Evolutionary conservation across 306 rosid genomes (phyloP), one percentile per base, ranked within the genome.

Genomic region (Leucaena leucocephala): DNA sequence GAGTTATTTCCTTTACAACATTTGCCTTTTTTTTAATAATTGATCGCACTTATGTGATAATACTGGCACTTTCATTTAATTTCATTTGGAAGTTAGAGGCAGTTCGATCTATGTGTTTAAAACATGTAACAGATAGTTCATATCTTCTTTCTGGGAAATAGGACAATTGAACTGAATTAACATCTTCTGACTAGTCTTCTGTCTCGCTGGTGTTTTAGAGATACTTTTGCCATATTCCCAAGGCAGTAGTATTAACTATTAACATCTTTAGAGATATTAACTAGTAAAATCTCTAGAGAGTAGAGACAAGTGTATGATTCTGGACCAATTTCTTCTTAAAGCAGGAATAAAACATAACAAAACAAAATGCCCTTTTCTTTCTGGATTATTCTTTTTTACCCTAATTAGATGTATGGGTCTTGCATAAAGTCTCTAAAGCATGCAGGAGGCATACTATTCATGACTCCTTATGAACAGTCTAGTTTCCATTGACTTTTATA

Each of bases 71-170:
- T 39, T 1, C 27, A 10, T 19, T 38, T 67, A 67, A 27, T 42
- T 8, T 42, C 71, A 66, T 66, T 66, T 39, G 70, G 7, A n/a
- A 66, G 71, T 39, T 66, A 66, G 15, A 66, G 48, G 45, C 34
- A 38, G 49, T 38, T 66, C 35, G 35, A 15, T 21, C 5, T 64
- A 7, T 64, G 27, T 15, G 22, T 6, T 64, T 17, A 7, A 64
- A 38, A 2, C 22, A 52, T 64, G 49, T n/a, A 38, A 66, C 15
- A 66, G 71, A 16, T 17, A 44, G 34, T 66, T 39, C 17, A 5
- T 42, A n/a, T 48, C 52, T 42, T 67, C 42, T 40, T 19, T 19
- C 15, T 67, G 52, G 72, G 36, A 42, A 13, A n/a, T 40, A 68
- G 73, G 33, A 40, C 52, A 67, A 19, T 68, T 43, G 49, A 43